phyloP scores from a whole-genome alignment of 1,284 basidiomycete genomes.

The Heliocybe sulcata region DNA sequence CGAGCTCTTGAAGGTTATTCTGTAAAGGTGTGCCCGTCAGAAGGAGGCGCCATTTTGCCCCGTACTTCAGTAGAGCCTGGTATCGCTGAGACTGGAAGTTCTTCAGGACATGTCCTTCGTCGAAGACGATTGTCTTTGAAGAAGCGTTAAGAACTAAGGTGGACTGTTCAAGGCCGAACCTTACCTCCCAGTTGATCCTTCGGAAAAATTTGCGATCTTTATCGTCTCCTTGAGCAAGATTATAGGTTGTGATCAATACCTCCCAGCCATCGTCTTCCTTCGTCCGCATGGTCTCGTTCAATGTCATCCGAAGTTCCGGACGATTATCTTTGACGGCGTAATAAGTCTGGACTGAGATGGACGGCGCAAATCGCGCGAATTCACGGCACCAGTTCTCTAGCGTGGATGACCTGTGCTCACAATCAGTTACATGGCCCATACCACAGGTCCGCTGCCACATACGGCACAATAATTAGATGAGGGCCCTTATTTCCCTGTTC shows the following conservation, averaged over 20 bases:
- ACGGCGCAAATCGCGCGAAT: slow-evolving; percentile 86
- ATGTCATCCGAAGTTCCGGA: slow-evolving; percentile 65
- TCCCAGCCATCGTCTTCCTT: slow-evolving; percentile 67
- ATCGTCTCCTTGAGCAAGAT: slow-evolving; percentile 83
- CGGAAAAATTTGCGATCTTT: slow-evolving; percentile 91
- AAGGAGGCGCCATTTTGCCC: slow-evolving; percentile 85
- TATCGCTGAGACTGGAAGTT: slow-evolving; percentile 97
- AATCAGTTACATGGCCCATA: not conserved
- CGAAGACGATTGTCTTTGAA: slow-evolving; percentile 79
- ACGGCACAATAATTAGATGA: slow-evolving; percentile 94
- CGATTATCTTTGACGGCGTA: slow-evolving; percentile 92
- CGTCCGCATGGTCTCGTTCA: slow-evolving; percentile 49
- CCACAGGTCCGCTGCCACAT: slow-evolving; percentile 24
- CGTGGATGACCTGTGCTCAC: slow-evolving; percentile 72
- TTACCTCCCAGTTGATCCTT: slow-evolving; percentile 85
- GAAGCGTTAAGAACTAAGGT: slow-evolving; percentile 1
- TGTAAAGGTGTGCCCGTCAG: slow-evolving; percentile 96
- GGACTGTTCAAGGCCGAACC: slow-evolving; percentile 19
- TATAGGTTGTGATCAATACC: slow-evolving; percentile 95
- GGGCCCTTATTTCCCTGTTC: slow-evolving; percentile 74
- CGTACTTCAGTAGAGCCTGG: slow-evolving; percentile 79
- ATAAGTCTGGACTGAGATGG: slow-evolving; percentile 85
- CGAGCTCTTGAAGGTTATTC: slow-evolving; percentile 90
- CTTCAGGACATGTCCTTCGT: slow-evolving; percentile 95
- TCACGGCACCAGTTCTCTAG: slow-evolving; percentile 99